Base-by-base conservation (phyloP, 1,284 basidiomycete genomes). In the Fomitiporia mediterranea region DNA sequence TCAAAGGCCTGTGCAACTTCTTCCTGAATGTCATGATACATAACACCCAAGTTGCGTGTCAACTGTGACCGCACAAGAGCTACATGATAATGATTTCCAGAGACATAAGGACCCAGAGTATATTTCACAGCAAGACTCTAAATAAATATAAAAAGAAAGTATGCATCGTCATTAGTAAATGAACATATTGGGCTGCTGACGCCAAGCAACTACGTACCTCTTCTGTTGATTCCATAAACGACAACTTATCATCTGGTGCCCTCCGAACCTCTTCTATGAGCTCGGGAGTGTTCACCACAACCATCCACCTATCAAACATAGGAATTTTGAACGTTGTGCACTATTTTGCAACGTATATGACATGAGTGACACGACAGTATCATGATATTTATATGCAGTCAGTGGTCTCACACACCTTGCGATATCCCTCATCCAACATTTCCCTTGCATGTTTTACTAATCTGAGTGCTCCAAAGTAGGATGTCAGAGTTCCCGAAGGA, bases 251-350 rank as follows among this genome's bases (percentile, higher is more conserved):
- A 30, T 72, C 70, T 5, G 69, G 66, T 4, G 69, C 69, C 40
- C 65, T 70, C 6, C 64, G 65, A 3, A 73, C 37, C 19, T 73
- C 70, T 1, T 72, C 68, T 5, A 72, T 57, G 27, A 64, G 60
- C 42, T 65, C 50, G 3, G 60, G 59, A 5, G 60, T 56, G 4
- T 61, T 64, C 2, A 67, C 61, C 7, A 71, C 48, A 28, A 72
- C 60, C 1, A 61, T 53, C 71, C 69, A 72, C 2, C 56, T 54
- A 15, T 51, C 55, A 2, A 66, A 54, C 17, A 59, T 57, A 7
- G 67, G 66, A 7, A 70, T 43, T 52, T 67, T 65, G 59, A 69
- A 69, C 2, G 66, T 51, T 49, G 23, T 15, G 51, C 57, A 7
- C 59, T 57, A 48, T 61, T 64, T 62, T 65, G n/a, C n/a, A n/a